Evolutionary conservation across 371 early-diverging fungal species (phyloP).

Genomic region (Saksenaea vasiformis): DNA sequence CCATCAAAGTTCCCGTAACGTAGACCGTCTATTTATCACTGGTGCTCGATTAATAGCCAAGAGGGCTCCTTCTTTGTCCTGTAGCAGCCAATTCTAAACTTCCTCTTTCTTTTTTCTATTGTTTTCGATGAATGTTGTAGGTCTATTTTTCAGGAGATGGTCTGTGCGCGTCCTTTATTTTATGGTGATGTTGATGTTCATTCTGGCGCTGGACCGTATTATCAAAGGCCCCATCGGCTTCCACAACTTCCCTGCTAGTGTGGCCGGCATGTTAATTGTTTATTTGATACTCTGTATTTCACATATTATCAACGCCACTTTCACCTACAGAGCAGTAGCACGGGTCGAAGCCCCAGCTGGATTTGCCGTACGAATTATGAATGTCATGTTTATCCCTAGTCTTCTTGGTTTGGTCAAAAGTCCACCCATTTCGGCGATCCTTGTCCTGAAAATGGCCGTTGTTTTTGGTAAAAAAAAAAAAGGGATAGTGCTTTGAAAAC

Average conservation of each 20-base stretch:
- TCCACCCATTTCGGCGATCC: neutral
- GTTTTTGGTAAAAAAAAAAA: neutral
- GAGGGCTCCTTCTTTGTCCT: too few relatives aligned
- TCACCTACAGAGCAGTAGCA: neutral
- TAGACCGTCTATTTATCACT: too few relatives aligned
- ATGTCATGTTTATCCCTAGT: constrained; percentile 5
- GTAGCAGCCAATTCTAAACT: too few relatives aligned
- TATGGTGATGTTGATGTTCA: too few relatives aligned
- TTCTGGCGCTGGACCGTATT: neutral
- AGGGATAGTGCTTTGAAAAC: neutral
- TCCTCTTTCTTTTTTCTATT: too few relatives aligned
- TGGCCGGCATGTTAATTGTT: neutral
- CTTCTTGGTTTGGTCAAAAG: neutral
- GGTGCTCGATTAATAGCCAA: too few relatives aligned
- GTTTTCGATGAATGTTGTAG: too few relatives aligned
- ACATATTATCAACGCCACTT: neutral
- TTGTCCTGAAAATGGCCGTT: neutral
- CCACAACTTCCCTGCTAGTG: neutral
- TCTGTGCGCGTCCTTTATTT: too few relatives aligned
- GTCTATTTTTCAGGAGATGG: too few relatives aligned
- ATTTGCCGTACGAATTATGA: neutral
- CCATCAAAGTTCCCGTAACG: too few relatives aligned
- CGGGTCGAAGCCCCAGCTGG: neutral
- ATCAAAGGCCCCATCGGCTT: neutral
- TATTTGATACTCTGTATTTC: neutral